phyloP scores from a whole-genome alignment of 257 asterid genomes.

The Przewalskia tangutica region DNA sequence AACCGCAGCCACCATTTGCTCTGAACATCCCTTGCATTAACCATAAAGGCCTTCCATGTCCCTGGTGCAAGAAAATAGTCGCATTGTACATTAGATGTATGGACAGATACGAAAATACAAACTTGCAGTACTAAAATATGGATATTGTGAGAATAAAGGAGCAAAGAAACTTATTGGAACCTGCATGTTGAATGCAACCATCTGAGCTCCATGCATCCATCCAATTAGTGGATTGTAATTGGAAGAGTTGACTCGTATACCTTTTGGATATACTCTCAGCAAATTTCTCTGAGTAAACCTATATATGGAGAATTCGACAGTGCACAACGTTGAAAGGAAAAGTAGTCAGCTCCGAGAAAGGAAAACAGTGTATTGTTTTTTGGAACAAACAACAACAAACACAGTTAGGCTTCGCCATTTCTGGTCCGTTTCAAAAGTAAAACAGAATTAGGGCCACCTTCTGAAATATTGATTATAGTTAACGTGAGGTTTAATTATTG shows the following conservation, averaged over 20 bases:
- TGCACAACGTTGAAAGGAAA: neutral
- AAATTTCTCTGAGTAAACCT: conserved; percentile 71
- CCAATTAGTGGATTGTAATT: conserved; percentile 69
- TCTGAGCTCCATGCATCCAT: conserved; percentile 76
- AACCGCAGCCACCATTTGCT: conserved; percentile 83
- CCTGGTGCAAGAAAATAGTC: conserved; percentile 18
- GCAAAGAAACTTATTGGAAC: conserved; percentile 10
- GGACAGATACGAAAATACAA: neutral
- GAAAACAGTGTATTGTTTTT: neutral
- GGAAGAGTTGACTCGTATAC: conserved; percentile 62
- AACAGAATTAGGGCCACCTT: neutral
- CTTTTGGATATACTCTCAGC: conserved; percentile 78
- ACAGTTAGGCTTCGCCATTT: neutral
- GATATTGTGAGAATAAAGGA: neutral
- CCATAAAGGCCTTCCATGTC: conserved; percentile 68
- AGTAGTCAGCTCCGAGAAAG: neutral
- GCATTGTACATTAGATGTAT: neutral
- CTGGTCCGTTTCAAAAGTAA: neutral
- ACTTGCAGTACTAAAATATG: neutral
- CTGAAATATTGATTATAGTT: neutral
- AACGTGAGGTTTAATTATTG: neutral
- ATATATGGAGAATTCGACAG: conserved; percentile 5
- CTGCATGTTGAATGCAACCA: conserved; percentile 92
- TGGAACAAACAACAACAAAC: neutral
- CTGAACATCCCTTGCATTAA: conserved; percentile 75